phyloP scores from a whole-genome alignment of 2,329 filamentous ascomycete species.

The Exophiala viscosa region DNA sequence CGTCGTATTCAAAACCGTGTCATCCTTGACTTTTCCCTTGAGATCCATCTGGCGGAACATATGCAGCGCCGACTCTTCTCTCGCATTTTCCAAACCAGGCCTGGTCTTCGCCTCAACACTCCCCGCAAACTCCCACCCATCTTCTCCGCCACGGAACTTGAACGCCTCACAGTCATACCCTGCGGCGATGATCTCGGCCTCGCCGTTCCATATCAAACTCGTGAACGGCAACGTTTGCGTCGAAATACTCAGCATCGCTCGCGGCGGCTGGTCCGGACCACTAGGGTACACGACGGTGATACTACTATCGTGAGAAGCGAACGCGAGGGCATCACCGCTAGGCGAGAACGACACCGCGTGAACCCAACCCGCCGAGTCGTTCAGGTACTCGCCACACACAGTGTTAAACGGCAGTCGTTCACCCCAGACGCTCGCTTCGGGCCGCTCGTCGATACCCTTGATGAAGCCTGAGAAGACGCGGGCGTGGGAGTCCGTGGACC shows the following conservation, averaged over 20 bases:
- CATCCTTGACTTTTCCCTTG: constrained; percentile 85
- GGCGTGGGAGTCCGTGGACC: constrained; percentile 95
- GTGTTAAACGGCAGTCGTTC: constrained; percentile 97
- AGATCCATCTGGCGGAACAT: constrained; percentile 99
- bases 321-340: constrained; percentile 86
- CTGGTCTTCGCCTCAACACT: constrained; percentile 72
- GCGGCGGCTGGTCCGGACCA: constrained; percentile 83
- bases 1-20: constrained; percentile 89
- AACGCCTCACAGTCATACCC: constrained; percentile 80
- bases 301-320: constrained; percentile 91
- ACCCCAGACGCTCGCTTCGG: constrained; percentile 86
- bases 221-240: constrained; percentile 90
- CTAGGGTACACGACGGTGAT: constrained; percentile 94
- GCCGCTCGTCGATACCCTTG: constrained; percentile 85
- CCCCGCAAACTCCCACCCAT: constrained; percentile 79
- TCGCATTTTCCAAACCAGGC: constrained; percentile 55
- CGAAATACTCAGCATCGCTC: constrained; percentile 82
- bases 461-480: constrained; percentile 93
- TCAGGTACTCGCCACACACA: constrained; percentile 92
- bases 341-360: constrained; percentile 92
- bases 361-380: constrained; percentile 95
- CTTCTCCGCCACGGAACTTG: constrained; percentile 73
- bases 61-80: constrained; percentile 90
- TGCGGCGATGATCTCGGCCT: constrained; percentile 90
- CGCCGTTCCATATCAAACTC: constrained; percentile 85